phyloP scores from a whole-genome alignment of 108 stramenopile species.

The Skeletonema potamos region DNA sequence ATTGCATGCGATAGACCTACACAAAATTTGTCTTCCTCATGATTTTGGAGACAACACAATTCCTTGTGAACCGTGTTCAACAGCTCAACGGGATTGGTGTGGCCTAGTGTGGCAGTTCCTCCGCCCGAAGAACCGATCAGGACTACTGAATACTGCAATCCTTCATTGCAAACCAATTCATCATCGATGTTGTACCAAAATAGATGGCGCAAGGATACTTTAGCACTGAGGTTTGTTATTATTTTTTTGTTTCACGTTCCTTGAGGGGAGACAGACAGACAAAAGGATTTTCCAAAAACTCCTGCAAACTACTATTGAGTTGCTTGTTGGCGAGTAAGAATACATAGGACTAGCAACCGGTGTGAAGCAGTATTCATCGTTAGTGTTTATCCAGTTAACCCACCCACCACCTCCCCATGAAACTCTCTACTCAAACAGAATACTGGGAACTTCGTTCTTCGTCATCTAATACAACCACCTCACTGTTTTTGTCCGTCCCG shows the following conservation, averaged over 20 bases:
- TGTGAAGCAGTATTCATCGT: too few species aligned
- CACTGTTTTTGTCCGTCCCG: background rate
- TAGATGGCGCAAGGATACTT: too few species aligned
- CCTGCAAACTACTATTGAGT: too few species aligned
- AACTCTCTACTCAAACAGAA: background rate
- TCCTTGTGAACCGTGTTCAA: slow-evolving; percentile 45
- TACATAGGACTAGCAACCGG: too few species aligned
- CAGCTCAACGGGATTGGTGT: slow-evolving; percentile 41
- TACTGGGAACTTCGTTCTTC: background rate
- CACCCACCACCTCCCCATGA: too few species aligned
- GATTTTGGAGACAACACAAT: slow-evolving; percentile 15
- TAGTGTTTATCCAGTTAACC: too few species aligned
- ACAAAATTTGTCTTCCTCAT: background rate
- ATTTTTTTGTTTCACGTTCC: too few species aligned
- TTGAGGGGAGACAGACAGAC: too few species aligned
- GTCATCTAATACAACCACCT: background rate
- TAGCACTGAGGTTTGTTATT: too few species aligned
- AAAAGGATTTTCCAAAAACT: too few species aligned
- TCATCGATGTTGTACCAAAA: too few species aligned
- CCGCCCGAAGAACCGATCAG: slow-evolving; percentile 61
- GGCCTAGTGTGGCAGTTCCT: slow-evolving; percentile 63
- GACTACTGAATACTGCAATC: slow-evolving; percentile 20
- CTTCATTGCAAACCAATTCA: background rate
- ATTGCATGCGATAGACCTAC: slow-evolving; percentile 36
- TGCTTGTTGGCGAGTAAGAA: too few species aligned